These are phyloP conservation scores for Inonotus hispidus DNA, from an alignment of 1,284 basidiomycete genomes.

Conservation along the genomic window DNA sequence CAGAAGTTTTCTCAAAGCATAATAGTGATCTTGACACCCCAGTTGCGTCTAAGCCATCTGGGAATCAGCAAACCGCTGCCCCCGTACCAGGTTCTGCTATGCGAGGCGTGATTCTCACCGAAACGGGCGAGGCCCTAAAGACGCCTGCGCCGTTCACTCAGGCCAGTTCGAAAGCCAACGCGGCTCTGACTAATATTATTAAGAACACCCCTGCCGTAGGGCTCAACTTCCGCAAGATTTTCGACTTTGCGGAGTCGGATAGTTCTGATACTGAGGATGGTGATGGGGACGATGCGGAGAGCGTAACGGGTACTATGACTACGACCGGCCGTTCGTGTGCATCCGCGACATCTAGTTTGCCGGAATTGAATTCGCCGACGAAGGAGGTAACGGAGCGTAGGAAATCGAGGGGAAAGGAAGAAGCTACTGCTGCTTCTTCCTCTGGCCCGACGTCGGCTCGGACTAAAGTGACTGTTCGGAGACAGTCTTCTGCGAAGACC, in stretches of 20 bases:
- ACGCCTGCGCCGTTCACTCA: slow-evolving; percentile 50
- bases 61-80: slow-evolving; percentile 16
- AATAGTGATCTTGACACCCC: slow-evolving; percentile 36
- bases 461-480: background rate
- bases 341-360: slow-evolving; percentile 19
- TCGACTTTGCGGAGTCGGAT: slow-evolving; percentile 43
- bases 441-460: background rate
- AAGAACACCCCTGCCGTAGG: slow-evolving; percentile 58
- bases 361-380: slow-evolving; percentile 6
- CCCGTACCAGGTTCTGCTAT: slow-evolving; percentile 58
- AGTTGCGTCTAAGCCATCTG: slow-evolving; percentile 21
- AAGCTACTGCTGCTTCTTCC: background rate
- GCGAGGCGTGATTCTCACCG: slow-evolving; percentile 75
- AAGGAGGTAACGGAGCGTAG: slow-evolving; percentile 8
- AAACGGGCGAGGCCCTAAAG: slow-evolving; percentile 62
- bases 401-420: background rate
- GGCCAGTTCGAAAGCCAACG: slow-evolving; percentile 13
- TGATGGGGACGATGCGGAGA: slow-evolving; percentile 28
- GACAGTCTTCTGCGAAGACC: background rate
- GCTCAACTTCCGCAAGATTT: slow-evolving; percentile 69
- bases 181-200: slow-evolving; percentile 59
- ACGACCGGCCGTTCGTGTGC: slow-evolving; percentile 20
- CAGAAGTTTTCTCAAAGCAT: slow-evolving; percentile 24
- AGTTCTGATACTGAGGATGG: slow-evolving; percentile 30
- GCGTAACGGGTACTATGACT: slow-evolving; percentile 19